phyloP scores from a whole-genome alignment of 352 stramenopile genomes.

The Phytophthora megakarya region DNA sequence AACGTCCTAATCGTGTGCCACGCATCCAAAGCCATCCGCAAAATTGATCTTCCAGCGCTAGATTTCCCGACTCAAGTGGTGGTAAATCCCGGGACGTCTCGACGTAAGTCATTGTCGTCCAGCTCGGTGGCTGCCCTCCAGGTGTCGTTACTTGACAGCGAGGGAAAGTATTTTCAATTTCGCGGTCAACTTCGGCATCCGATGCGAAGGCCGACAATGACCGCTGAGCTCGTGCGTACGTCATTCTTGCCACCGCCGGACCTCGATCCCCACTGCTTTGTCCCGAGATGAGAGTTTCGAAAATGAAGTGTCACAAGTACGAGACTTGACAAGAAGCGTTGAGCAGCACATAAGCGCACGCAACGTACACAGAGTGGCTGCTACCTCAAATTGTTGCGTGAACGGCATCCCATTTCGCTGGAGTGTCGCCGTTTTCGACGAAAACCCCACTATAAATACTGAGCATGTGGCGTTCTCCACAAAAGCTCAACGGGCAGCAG shows the following conservation, averaged over 20 bases:
- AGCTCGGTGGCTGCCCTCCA: constrained; percentile 24
- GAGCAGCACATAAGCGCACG: not conserved
- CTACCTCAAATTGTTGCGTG: constrained; percentile 21
- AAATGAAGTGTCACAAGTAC: constrained; percentile 20
- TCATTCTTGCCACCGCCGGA: constrained; percentile 13
- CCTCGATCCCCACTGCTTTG: constrained; percentile 9
- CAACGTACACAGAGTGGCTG: constrained; percentile 27
- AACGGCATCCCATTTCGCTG: constrained; percentile 34
- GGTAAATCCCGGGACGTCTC: constrained; percentile 43
- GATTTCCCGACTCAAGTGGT: constrained; percentile 45
- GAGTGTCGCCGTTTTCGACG: constrained; percentile 33
- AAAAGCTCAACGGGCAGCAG: constrained; percentile 16
- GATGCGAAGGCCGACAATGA: constrained; percentile 27
- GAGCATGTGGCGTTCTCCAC: constrained; percentile 6
- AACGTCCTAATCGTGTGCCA: constrained; percentile 55
- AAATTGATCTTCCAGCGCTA: constrained; percentile 73
- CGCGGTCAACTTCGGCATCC: constrained; percentile 23
- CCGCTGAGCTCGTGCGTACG: constrained; percentile 17
- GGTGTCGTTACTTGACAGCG: constrained; percentile 23
- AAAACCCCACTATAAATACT: constrained; percentile 39
- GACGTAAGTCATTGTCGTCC: constrained; percentile 37
- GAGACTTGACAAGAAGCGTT: constrained; percentile 18
- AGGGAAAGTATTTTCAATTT: constrained; percentile 26
- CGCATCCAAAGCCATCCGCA: constrained; percentile 87
- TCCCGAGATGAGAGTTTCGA: constrained; percentile 34